phyloP scores from a whole-genome alignment of 345 rosid species.

The Pistacia atlantica region DNA sequence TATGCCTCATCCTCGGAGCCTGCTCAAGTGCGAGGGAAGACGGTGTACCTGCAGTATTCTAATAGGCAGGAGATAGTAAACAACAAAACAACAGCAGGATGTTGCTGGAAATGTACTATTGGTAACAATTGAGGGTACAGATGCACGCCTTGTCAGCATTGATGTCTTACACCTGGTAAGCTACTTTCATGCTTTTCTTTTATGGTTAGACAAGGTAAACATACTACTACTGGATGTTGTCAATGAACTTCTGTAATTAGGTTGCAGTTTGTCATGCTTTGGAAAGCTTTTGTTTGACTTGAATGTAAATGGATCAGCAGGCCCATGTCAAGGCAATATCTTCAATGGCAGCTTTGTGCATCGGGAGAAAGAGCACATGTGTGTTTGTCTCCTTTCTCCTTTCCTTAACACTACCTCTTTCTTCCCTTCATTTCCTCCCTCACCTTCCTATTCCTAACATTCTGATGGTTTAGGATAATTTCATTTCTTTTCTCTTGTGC shows the following conservation, averaged over 20 bases:
- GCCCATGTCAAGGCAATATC: slow-evolving; percentile 98
- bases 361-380: slow-evolving; percentile 96
- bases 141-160: slow-evolving; percentile 97
- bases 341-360: slow-evolving; percentile 99
- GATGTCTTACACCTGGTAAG: slow-evolving; percentile 98
- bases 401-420: slow-evolving; percentile 91
- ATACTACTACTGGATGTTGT: slow-evolving; percentile 36
- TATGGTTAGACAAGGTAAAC: slow-evolving; percentile 42
- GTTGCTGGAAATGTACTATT: slow-evolving; percentile 95
- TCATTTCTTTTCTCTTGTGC: slow-evolving; percentile 29
- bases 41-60: slow-evolving; percentile 97
- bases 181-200: slow-evolving; percentile 24
- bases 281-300: slow-evolving; percentile 75
- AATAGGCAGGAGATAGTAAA: slow-evolving; percentile 97
- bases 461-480: slow-evolving; percentile 40
- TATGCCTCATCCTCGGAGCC: slow-evolving; percentile 98
- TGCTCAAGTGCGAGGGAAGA: slow-evolving; percentile 99
- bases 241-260: slow-evolving; percentile 55
- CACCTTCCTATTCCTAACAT: slow-evolving; percentile 63
- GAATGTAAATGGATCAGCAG: slow-evolving; percentile 99
- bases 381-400: slow-evolving; percentile 99
- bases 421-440: slow-evolving; percentile 84
- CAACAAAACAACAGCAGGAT: slow-evolving; percentile 97
- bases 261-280: slow-evolving; percentile 74
- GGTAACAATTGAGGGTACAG: slow-evolving; percentile 91